Percentiles rank a stretch among this genome's conserved stretches.
These are phyloP conservation scores for Alternaria conjuncta DNA, from an alignment of 2,329 filamentous ascomycete genomes.

Conservation along the genomic window DNA sequence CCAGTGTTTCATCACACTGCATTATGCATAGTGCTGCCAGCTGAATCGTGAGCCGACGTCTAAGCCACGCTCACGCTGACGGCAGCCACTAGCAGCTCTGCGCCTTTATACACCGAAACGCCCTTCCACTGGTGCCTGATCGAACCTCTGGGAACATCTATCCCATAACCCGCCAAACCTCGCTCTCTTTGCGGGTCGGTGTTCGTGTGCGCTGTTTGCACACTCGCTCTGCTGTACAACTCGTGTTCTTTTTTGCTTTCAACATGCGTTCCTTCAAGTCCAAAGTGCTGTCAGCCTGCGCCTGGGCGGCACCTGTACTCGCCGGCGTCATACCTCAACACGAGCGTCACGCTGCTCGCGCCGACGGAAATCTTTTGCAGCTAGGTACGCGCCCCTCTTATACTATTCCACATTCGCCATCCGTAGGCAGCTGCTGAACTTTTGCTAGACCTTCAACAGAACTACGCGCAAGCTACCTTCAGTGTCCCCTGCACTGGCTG, in stretches of 20 bases:
- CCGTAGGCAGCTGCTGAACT: conserved; percentile 42
- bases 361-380: conserved; percentile 31
- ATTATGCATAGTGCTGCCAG: conserved; percentile 18
- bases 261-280: conserved; percentile 43
- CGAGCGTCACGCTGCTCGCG: conserved; percentile 18
- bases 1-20: conserved; percentile 22
- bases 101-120: conserved; percentile 16
- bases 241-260: conserved; percentile 14
- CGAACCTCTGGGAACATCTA: conserved; percentile 22
- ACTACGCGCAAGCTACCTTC: conserved; percentile 52
- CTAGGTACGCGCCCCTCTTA: conserved; percentile 39
- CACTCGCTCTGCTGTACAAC: conserved; percentile 7
- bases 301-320: conserved; percentile 37
- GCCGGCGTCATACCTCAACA: conserved; percentile 35
- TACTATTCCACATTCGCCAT: conserved; percentile 28
- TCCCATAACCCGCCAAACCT: conserved; percentile 23
- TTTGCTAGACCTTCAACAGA: conserved; percentile 39
- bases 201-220: conserved; percentile 8
- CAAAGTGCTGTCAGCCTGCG: conserved; percentile 39
- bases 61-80: conserved; percentile 36
- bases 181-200: conserved; percentile 24
- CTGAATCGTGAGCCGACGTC: conserved; percentile 32
- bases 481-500: conserved; percentile 50
- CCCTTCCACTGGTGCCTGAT: conserved; percentile 45
- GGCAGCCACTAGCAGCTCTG: conserved; percentile 16